Base-by-base conservation (phyloP, 2,329 filamentous ascomycete genomes). In the Tolypocladium cylindrosporum region DNA sequence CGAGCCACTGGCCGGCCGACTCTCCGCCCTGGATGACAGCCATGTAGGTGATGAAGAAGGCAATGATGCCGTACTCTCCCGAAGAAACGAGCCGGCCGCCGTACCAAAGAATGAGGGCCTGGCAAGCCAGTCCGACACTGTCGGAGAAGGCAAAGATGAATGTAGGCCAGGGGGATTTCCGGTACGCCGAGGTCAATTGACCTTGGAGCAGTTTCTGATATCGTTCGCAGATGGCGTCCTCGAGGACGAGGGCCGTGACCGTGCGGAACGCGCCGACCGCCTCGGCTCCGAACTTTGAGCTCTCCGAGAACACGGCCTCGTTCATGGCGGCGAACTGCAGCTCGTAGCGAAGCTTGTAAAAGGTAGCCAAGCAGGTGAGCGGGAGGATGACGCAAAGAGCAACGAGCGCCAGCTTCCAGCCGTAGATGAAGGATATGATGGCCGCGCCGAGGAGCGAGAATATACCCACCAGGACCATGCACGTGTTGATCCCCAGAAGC, bases 401-500 rank as follows among this genome's bases (percentile, higher is more conserved):
- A 0, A 92, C 84, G 0, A 91, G 72, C 0, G 86, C 83, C 10
- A 93, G 76, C 68, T 91, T 91, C 89, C 89, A 92, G 2, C 87
- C 86, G 67, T 87, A 90, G 5, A 79, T 75, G 65, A 90, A 91
- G 1, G 86, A 79, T 55, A 92, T 87, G 50, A 79, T 74, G 19
- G 90, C 71, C 8, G 81, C 83, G 0, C 87, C 88, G 10, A 83
- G 64, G 3, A 91, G 71, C 31, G 31, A 34, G 31, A 34, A 34
- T 34, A 34, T 34, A 34, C 31, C 31, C 31, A 34, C 31, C 31
- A 83, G 21, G 86, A 83, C 78, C 61, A 89, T 77, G 1, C 84
- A 79, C 77, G 87, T 82, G 65, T 87, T 86, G 51, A 80, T 73
- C 4, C 83, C 82, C 64, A 86, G 78, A 9, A 88, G 74, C 68